Percentiles rank a stretch among this genome's conserved stretches.
These are phyloP conservation scores for Aspergillus persii DNA, from an alignment of 2,329 filamentous ascomycete genomes.

Conservation along the genomic window DNA sequence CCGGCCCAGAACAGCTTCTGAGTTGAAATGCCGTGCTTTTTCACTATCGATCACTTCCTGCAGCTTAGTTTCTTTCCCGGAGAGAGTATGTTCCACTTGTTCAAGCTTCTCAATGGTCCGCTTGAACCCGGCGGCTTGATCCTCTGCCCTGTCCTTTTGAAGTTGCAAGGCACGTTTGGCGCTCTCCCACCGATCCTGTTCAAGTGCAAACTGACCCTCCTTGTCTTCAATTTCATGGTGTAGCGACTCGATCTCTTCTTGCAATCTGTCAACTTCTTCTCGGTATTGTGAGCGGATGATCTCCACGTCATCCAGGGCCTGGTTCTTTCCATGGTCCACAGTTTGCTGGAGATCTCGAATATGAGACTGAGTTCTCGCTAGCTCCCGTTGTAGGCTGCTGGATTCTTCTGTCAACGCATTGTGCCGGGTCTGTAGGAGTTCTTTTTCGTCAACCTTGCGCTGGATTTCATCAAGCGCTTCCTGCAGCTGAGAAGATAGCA, in stretches of 20 bases:
- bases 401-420: constrained; percentile 67
- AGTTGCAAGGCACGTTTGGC: constrained; percentile 64
- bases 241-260: constrained; percentile 58
- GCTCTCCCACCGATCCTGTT: constrained; percentile 70
- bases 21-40: constrained; percentile 66
- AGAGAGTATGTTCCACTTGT: constrained; percentile 64
- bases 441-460: constrained; percentile 61
- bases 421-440: constrained; percentile 66
- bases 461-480: constrained; percentile 60
- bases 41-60: constrained; percentile 69
- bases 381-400: constrained; percentile 63
- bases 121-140: constrained; percentile 66
- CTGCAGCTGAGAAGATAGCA: constrained; percentile 49
- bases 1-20: constrained; percentile 67
- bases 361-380: constrained; percentile 47
- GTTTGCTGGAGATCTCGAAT: constrained; percentile 50
- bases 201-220: constrained; percentile 67
- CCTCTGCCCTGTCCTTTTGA: constrained; percentile 65
- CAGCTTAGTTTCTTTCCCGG: constrained; percentile 65
- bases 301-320: constrained; percentile 60
- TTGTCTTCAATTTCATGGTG: constrained; percentile 67
- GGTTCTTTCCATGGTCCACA: constrained; percentile 55
- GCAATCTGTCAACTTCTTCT: constrained; percentile 54
- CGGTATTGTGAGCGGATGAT: constrained; percentile 57
- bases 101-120: constrained; percentile 69